Percentiles rank a stretch among this genome's conserved stretches.
Conservation (phyloP, 352 stramenopile species). For the Phytopythium boreale region DNA sequence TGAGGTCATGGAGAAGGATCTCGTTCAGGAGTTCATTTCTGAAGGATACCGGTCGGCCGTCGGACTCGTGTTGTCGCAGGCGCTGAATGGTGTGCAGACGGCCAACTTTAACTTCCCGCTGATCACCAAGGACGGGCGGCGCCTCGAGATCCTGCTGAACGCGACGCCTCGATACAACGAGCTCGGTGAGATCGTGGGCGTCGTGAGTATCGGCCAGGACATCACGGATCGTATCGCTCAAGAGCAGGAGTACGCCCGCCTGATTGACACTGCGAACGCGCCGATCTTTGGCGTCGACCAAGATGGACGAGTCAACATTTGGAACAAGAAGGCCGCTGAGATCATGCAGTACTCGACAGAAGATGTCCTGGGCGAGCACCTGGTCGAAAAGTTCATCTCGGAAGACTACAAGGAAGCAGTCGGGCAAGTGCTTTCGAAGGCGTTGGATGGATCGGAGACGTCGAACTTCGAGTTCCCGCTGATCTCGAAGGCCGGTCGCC, state of each 20-base stretch:
- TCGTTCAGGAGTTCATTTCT: slow-evolving; percentile 90
- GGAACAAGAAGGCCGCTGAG: slow-evolving; percentile 90
- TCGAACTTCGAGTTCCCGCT: slow-evolving; percentile 87
- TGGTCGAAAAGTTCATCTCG: slow-evolving; percentile 91
- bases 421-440: slow-evolving; percentile 51
- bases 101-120: slow-evolving; percentile 86
- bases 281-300: slow-evolving; percentile 89
- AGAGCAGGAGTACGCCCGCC: slow-evolving; percentile 82
- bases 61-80: slow-evolving; percentile 60
- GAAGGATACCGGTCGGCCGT: slow-evolving; percentile 66
- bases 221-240: slow-evolving; percentile 89
- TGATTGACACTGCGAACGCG: slow-evolving; percentile 90
- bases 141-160: slow-evolving; percentile 80
- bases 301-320: slow-evolving; percentile 84
- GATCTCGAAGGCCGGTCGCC: slow-evolving; percentile 74
- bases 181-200: slow-evolving; percentile 65
- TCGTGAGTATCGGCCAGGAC: slow-evolving; percentile 85
- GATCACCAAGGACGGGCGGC: slow-evolving; percentile 68
- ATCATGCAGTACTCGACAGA: slow-evolving; percentile 88
- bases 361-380: slow-evolving; percentile 86
- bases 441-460: slow-evolving; percentile 53
- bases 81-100: slow-evolving; percentile 64
- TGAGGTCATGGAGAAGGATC: slow-evolving; percentile 85
- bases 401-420: slow-evolving; percentile 71
- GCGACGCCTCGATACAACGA: slow-evolving; percentile 76